Percentiles rank a stretch among this genome's conserved stretches.
Conservation (phyloP, 768 basidiomycete species). For the Pisolithus orientalis region DNA sequence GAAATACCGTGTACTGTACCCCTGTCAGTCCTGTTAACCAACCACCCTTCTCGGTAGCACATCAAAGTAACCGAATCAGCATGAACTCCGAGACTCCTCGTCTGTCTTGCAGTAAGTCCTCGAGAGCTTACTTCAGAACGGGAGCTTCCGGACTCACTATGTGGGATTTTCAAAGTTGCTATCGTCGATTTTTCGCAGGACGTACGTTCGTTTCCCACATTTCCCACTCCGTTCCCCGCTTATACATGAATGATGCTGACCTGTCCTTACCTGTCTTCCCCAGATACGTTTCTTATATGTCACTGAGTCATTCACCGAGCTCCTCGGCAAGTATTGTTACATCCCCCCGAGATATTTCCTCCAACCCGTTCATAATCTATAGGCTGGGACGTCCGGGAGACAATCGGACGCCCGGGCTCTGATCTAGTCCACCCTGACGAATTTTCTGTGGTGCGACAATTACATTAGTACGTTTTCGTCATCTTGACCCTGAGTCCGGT, state of each 20-base stretch:
- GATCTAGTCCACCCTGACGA: slow-evolving; percentile 82
- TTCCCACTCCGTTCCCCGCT: background rate
- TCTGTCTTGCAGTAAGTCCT: slow-evolving; percentile 70
- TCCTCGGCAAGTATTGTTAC: slow-evolving; percentile 43
- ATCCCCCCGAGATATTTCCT: background rate
- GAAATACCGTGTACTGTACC: background rate
- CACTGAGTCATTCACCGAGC: slow-evolving; percentile 59
- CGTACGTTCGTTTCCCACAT: slow-evolving; percentile 32
- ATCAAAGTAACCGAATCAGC: too few species aligned
- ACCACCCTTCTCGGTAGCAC: background rate
- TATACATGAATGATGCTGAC: background rate
- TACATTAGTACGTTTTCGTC: slow-evolving; percentile 56
- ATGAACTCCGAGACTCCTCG: slow-evolving; percentile 49
- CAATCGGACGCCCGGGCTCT: slow-evolving; percentile 61
- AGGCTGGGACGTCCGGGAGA: slow-evolving; percentile 73
- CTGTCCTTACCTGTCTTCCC: slow-evolving; percentile 4
- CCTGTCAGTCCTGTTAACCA: background rate
- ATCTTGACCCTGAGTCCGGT: background rate
- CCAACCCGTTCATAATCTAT: background rate
- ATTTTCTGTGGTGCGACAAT: slow-evolving; percentile 52
- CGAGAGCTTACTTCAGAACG: slow-evolving; percentile 1
- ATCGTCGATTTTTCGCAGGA: slow-evolving; percentile 79
- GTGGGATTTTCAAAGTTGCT: slow-evolving; percentile 41
- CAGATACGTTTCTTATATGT: slow-evolving; percentile 65
- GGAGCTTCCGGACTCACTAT: slow-evolving; percentile 5